phyloP scores from a whole-genome alignment of 208 protist genomes.

The Trichomonas tenax region DNA sequence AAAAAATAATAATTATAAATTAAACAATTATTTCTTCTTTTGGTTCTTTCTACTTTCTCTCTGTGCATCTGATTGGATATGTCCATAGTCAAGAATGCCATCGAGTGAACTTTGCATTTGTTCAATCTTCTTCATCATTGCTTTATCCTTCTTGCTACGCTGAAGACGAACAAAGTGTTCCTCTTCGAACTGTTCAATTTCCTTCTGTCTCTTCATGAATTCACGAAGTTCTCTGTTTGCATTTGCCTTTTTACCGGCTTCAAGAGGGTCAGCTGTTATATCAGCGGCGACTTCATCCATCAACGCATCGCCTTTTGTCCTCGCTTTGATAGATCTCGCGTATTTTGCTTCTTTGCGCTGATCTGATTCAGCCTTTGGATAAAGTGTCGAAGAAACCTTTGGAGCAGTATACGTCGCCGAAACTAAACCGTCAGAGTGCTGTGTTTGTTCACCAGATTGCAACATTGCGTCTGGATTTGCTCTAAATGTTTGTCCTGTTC shows the following conservation, averaged over 20 bases:
- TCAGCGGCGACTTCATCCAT: not conserved
- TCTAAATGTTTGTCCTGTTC: not conserved
- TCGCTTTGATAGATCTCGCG: not conserved
- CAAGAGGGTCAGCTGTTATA: not conserved
- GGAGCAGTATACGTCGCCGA: not conserved
- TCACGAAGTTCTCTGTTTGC: not conserved
- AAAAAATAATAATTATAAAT: no score
- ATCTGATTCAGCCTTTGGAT: not conserved
- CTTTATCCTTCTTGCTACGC: not conserved
- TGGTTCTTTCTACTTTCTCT: not conserved
- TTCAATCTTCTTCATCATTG: not conserved
- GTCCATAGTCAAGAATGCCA: not conserved
- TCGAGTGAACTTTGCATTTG: not conserved
- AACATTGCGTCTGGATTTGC: not conserved
- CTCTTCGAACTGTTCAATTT: conserved; percentile 17
- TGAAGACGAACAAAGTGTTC: not conserved
- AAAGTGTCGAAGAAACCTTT: not conserved
- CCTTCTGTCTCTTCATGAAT: not conserved
- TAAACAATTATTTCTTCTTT: not conserved
- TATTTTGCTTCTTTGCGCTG: not conserved
- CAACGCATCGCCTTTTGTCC: not conserved
- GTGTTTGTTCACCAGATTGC: no score
- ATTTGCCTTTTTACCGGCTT: not conserved
- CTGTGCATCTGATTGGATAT: not conserved
- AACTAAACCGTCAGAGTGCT: not conserved